These are phyloP conservation scores for Plantago major DNA, from an alignment of 257 asterid genomes.

Conservation along the genomic window DNA sequence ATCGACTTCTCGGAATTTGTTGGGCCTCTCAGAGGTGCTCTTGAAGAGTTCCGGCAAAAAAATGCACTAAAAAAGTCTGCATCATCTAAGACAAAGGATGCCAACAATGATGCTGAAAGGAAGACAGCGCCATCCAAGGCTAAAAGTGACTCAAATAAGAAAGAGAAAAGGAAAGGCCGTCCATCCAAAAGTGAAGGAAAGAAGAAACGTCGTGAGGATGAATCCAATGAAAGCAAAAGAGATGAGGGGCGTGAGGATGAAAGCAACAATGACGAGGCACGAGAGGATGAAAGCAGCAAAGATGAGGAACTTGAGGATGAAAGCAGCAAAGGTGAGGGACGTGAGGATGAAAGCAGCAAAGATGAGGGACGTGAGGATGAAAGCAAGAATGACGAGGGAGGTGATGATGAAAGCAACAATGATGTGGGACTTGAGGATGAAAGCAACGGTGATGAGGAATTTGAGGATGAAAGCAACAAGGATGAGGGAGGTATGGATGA, in stretches of 20 bases:
- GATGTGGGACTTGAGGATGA: too few relatives aligned
- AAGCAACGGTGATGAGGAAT: too few relatives aligned
- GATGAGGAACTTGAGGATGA: too few relatives aligned
- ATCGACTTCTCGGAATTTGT: conserved; percentile 76
- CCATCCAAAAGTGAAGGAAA: conserved; percentile 25
- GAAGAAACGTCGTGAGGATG: conserved; percentile 33
- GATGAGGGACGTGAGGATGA: not conserved
- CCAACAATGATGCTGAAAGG: conserved; percentile 27
- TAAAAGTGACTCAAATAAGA: conserved; percentile 34
- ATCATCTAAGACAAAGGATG: conserved; percentile 34
- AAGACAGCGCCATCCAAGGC: conserved; percentile 30
- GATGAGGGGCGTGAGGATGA: too few relatives aligned
- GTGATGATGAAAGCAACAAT: too few relatives aligned
- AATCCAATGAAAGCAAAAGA: conserved; percentile 3
- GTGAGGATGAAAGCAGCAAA: conserved; percentile 2
- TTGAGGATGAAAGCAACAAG: too few relatives aligned
- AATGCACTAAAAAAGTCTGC: conserved; percentile 52
- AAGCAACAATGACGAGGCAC: too few relatives aligned
- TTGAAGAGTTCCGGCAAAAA: conserved; percentile 74
- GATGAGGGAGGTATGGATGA: too few relatives aligned
- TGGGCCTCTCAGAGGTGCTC: conserved; percentile 74
- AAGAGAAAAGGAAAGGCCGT: conserved; percentile 40
- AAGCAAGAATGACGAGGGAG: too few relatives aligned
- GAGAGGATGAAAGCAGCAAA: too few relatives aligned
- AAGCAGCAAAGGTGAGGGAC: not conserved